Evolutionary conservation across 768 basidiomycete genomes (phyloP).

Genomic region (Rhodotorula toruloides): DNA sequence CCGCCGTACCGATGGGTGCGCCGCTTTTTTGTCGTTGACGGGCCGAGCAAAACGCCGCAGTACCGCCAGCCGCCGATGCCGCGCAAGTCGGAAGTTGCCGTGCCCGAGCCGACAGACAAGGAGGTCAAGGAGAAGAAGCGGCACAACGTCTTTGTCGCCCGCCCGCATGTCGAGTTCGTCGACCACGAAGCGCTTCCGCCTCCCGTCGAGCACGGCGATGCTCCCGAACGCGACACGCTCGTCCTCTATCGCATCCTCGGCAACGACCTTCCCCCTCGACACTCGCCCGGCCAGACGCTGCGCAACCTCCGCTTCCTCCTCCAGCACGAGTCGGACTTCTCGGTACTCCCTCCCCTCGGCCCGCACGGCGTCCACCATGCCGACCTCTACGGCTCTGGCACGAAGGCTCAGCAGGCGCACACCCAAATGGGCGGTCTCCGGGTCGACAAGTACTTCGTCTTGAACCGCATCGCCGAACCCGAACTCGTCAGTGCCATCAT

Average conservation of each 20-base stretch:
- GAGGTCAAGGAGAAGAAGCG: background rate
- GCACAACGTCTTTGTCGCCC: constrained; percentile 22
- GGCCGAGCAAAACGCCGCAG: background rate
- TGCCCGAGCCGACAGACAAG: no score
- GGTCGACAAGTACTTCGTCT: constrained; percentile 44
- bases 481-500: constrained; percentile 37
- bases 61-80: background rate
- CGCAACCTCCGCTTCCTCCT: constrained; percentile 45
- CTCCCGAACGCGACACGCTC: constrained; percentile 42
- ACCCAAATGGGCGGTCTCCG: constrained; percentile 29
- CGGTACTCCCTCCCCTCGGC: constrained; percentile 30
- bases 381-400: constrained; percentile 35
- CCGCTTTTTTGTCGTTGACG: background rate
- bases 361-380: constrained; percentile 37
- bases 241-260: constrained; percentile 45
- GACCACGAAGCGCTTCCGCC: constrained; percentile 34
- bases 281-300: constrained; percentile 43
- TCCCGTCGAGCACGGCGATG: constrained; percentile 25
- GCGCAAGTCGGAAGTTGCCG: no score
- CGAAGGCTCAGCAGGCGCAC: constrained; percentile 16
- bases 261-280: constrained; percentile 45
- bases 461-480: constrained; percentile 42
- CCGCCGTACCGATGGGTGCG: constrained; percentile 11
- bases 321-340: constrained; percentile 42
- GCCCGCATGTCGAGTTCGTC: constrained; percentile 24